Evolutionary conservation across 495 filamentous ascomycete species (phyloP).

Genomic region (Pyrenopolyporus hunteri): DNA sequence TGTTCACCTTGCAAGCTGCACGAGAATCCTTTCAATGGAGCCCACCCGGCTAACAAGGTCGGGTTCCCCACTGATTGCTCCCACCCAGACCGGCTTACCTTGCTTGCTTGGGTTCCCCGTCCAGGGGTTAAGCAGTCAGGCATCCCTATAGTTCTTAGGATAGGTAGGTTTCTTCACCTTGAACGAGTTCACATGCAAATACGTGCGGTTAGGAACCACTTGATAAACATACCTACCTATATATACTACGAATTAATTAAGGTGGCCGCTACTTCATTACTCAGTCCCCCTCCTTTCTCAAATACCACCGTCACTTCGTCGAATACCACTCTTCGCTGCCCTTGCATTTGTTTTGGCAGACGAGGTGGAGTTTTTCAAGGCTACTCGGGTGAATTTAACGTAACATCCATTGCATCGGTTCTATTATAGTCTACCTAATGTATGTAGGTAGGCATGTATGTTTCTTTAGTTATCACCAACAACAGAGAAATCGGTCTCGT

Average conservation of each 20-base stretch:
- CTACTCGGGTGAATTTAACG: slow-evolving; percentile 28
- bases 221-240: slow-evolving; percentile 1
- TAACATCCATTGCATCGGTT: slow-evolving; percentile 25
- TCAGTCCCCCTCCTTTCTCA: slow-evolving; percentile 7
- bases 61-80: slow-evolving; percentile 30
- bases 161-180: too few species aligned
- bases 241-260: neutral
- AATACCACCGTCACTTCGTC: slow-evolving; percentile 23
- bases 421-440: neutral
- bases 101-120: slow-evolving; percentile 19
- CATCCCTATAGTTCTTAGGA: too few species aligned
- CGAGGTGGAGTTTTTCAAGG: slow-evolving; percentile 21
- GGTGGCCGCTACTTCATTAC: neutral
- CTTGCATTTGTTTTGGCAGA: slow-evolving; percentile 30
- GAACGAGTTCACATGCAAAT: slow-evolving; percentile 31
- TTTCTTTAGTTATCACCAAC: slow-evolving; percentile 9
- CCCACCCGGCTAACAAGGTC: slow-evolving; percentile 28
- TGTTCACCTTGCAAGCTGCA: slow-evolving; percentile 16
- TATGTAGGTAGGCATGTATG: neutral
- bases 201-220: slow-evolving; percentile 10
- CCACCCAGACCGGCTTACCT: slow-evolving; percentile 2
- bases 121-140: slow-evolving; percentile 27
- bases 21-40: slow-evolving; percentile 28
- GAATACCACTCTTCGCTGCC: slow-evolving; percentile 14
- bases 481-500: neutral